Percentiles rank a stretch among this genome's conserved stretches.
Conservation (phyloP, 2,329 filamentous ascomycete genomes). For the Tricladium varicosporioides region DNA sequence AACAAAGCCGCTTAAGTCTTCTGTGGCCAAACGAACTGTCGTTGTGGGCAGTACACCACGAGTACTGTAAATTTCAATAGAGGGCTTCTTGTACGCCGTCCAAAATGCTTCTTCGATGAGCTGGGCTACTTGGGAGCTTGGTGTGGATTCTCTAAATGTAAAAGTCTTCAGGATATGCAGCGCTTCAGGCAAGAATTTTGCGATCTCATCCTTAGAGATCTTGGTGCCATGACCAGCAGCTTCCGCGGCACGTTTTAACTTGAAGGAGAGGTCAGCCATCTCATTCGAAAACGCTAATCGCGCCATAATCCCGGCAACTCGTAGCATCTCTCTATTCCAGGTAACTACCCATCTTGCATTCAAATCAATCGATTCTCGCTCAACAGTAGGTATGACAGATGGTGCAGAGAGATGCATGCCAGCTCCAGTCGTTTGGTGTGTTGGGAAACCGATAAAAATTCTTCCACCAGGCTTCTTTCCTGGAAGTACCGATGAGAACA, state of each 20-base stretch:
- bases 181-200: conserved; percentile 71
- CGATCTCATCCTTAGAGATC: conserved; percentile 61
- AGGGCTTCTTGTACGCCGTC: conserved; percentile 80
- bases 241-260: conserved; percentile 49
- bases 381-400: conserved; percentile 94
- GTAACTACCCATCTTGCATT: conserved; percentile 92
- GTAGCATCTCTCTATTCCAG: conserved; percentile 93
- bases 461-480: conserved; percentile 78
- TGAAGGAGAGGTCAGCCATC: conserved; percentile 72
- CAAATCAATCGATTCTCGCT: conserved; percentile 93
- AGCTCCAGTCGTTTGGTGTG: conserved; percentile 92
- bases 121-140: conserved; percentile 77
- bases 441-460: conserved; percentile 97
- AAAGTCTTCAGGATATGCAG: conserved; percentile 85
- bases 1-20: conserved; percentile 70
- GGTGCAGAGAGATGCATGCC: conserved; percentile 94
- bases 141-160: conserved; percentile 85
- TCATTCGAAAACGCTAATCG: conserved; percentile 85
- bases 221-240: conserved; percentile 43
- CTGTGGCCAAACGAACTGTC: conserved; percentile 71
- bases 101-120: conserved; percentile 95
- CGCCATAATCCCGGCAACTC: conserved; percentile 85
- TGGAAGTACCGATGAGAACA: conserved; percentile 88
- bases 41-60: conserved; percentile 83
- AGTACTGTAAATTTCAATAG: conserved; percentile 85